phyloP scores from a whole-genome alignment of 2,329 filamentous ascomycete genomes.

The Arachnopeziza araneosa region DNA sequence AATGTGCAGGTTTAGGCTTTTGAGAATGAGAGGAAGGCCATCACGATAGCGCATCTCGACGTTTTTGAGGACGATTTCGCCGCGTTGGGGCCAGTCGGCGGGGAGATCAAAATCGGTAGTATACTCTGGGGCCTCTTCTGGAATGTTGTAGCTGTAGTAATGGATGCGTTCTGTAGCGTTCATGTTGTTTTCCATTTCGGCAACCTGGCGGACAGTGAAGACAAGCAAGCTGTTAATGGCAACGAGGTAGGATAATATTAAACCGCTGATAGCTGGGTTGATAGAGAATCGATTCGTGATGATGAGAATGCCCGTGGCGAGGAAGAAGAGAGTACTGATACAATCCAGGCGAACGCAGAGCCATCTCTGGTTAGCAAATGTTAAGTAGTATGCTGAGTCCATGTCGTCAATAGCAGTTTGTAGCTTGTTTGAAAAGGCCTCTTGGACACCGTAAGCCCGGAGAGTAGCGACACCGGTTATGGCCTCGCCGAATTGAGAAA shows the following conservation, averaged over 20 bases:
- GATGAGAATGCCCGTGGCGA: constrained; percentile 82
- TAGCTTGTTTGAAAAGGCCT: constrained; percentile 67
- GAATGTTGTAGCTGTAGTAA: constrained; percentile 81
- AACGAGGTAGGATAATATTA: constrained; percentile 90
- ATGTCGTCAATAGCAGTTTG: constrained; percentile 77
- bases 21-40: constrained; percentile 67
- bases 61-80: constrained; percentile 70
- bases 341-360: constrained; percentile 77
- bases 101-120: constrained; percentile 57
- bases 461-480: constrained; percentile 80
- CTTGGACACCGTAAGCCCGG: constrained; percentile 77
- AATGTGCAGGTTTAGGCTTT: constrained; percentile 66
- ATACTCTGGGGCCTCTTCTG: constrained; percentile 82
- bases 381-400: constrained; percentile 91
- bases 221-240: constrained; percentile 96
- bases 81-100: constrained; percentile 81
- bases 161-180: constrained; percentile 89
- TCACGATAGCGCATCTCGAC: constrained; percentile 75
- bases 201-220: constrained; percentile 87
- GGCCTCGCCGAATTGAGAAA: constrained; percentile 86
- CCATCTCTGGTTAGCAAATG: constrained; percentile 94
- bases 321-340: constrained; percentile 81
- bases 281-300: constrained; percentile 87
- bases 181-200: constrained; percentile 97
- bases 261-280: constrained; percentile 73